Base-by-base conservation (phyloP, 1,139 yeast species). In the Pneumocystis wakefieldiae region DNA sequence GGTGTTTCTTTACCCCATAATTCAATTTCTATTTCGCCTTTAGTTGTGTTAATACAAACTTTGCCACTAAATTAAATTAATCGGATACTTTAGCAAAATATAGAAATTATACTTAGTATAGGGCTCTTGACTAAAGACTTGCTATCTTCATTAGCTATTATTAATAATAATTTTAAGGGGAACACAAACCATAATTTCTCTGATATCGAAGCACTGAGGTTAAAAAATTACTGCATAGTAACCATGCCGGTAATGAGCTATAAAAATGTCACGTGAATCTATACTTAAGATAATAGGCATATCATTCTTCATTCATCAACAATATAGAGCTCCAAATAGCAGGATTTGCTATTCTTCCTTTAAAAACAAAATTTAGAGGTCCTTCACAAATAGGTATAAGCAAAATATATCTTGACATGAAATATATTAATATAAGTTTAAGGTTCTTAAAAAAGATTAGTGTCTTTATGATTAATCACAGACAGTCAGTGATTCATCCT, bases 281-380 rank as follows among this genome's bases (percentile, higher is more conserved):
- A 12, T 48, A 1, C 6, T 48, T 48, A 48, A 48, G 3, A 12
- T 12, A 48, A 48, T 63, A 88, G 79, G 96, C 96, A 28, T 89
- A 87, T 71, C 95, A 90, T 72, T 88, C 96, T n/a, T 88, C 96
- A 3, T 89, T 90, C 72, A 79, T 86, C 62, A 83, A 83, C n/a
- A 73, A 68, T 64, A 69, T 70, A 28, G 76, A 74, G 64, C 68
- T 74, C 19, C 66, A 71, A 32, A 69, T 73, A 57, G 70, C 91
- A 38, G 92, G 91, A 76, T 78, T 89, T 67, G 89, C 87, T 5
- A 77, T 94, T 38, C 77, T 91, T 64, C 96, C 98, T 42, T 78
- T 92, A 67, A 85, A 84, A 71, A 86, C 97, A 57, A 83, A 82
- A 69, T 86, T 82, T 74, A 81, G 96, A 68, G 98, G 98, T 5